These are phyloP conservation scores for Lasiosphaeria ovina DNA, from an alignment of 495 filamentous ascomycete genomes.

Conservation along the genomic window DNA sequence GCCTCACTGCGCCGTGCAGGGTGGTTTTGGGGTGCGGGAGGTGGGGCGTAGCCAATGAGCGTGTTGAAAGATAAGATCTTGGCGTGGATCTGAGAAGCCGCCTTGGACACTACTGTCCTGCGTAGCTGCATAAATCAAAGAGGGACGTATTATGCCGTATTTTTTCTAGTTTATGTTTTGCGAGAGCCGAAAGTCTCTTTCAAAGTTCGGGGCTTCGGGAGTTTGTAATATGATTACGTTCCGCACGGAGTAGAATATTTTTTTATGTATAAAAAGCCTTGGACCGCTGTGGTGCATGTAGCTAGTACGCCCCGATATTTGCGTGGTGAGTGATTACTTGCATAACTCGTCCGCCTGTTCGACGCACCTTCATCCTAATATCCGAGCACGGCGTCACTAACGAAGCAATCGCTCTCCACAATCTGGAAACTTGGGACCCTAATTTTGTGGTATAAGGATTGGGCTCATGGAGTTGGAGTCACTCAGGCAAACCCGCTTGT, in stretches of 20 bases:
- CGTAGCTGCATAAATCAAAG: too few species aligned
- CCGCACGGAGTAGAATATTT: too few species aligned
- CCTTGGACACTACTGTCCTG: too few species aligned
- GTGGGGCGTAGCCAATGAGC: constrained; percentile 5
- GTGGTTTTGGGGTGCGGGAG: not conserved
- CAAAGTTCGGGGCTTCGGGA: too few species aligned
- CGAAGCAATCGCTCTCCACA: not conserved
- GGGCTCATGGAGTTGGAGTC: not conserved
- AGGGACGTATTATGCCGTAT: too few species aligned
- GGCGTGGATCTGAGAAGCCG: too few species aligned
- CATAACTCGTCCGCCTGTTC: not conserved
- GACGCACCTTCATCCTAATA: not conserved
- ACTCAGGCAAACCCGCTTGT: constrained; percentile 2
- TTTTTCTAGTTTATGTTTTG: too few species aligned
- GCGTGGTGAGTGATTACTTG: not conserved
- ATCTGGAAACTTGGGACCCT: not conserved
- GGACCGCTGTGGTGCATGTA: too few species aligned
- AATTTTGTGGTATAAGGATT: not conserved
- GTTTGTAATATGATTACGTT: too few species aligned
- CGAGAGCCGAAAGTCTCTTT: too few species aligned
- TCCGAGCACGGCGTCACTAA: not conserved
- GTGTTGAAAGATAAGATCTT: constrained; percentile 1
- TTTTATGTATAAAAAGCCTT: too few species aligned
- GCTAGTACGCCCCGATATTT: not conserved
- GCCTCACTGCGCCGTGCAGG: not conserved